Percentiles rank a stretch among this genome's conserved stretches.
Evolutionary conservation across 129 eudicot species (phyloP).

Genomic region (Ambrosia artemisiifolia): DNA sequence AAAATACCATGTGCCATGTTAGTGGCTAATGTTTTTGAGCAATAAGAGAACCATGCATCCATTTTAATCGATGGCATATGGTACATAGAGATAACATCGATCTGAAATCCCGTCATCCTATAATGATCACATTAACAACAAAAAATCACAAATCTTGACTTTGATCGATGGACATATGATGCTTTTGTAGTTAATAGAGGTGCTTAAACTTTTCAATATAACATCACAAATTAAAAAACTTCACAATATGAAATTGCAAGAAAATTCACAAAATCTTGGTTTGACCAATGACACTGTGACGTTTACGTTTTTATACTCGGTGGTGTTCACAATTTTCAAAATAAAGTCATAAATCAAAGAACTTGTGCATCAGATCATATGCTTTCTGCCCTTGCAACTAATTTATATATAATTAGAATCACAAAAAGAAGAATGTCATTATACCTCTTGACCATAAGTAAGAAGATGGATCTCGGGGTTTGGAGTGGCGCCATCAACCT

Average conservation of each 20-base stretch:
- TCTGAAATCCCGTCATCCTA: slow-evolving; percentile 72
- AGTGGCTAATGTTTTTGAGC: slow-evolving; percentile 61
- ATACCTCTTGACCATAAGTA: slow-evolving; percentile 70
- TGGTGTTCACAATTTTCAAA: not conserved
- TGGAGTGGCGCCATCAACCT: slow-evolving; percentile 37
- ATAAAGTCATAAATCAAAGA: not conserved
- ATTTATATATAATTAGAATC: not conserved
- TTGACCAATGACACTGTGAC: not conserved
- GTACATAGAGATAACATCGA: slow-evolving; percentile 33
- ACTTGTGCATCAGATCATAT: not conserved
- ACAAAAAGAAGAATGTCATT: not conserved
- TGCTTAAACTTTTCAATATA: not conserved
- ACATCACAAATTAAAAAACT: not conserved
- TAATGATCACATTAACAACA: slow-evolving; percentile 1
- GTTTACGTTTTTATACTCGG: not conserved
- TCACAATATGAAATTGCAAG: not conserved
- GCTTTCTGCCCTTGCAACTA: not conserved
- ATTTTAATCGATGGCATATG: slow-evolving; percentile 44
- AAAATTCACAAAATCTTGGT: not conserved
- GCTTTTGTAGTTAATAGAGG: not conserved
- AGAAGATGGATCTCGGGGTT: slow-evolving; percentile 65
- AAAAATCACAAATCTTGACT: not conserved
- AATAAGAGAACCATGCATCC: slow-evolving; percentile 50
- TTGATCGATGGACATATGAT: not conserved
- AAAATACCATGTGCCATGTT: slow-evolving; percentile 67